phyloP scores from a whole-genome alignment of 2,329 filamentous ascomycete species.

The Paecilomyces sp. region DNA sequence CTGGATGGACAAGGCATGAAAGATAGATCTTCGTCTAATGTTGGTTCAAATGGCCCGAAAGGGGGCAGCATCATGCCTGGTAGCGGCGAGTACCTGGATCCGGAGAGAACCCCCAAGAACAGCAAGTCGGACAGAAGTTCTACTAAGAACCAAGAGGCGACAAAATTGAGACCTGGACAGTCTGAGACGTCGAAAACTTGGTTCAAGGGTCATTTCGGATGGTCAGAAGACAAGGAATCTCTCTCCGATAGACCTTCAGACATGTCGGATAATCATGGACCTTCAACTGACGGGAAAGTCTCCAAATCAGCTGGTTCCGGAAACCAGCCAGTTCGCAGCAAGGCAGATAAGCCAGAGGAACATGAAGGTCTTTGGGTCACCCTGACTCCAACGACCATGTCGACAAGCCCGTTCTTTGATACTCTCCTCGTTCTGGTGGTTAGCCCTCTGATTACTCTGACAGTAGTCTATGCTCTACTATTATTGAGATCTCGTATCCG shows the following conservation, averaged over 20 bases:
- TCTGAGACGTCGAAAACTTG: constrained; percentile 17
- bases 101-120: constrained; percentile 23
- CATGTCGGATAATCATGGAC: neutral
- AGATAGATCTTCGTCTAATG: constrained; percentile 23
- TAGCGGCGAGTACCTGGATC: constrained; percentile 60
- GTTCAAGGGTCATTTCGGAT: constrained; percentile 28
- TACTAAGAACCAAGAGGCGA: neutral
- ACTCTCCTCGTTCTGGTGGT: constrained; percentile 94
- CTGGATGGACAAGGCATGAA: constrained; percentile 18
- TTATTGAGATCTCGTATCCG: constrained; percentile 83
- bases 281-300: constrained; percentile 6
- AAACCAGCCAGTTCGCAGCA: neutral
- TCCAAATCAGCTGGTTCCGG: constrained; percentile 12
- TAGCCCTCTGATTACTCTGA: constrained; percentile 85
- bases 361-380: constrained; percentile 93
- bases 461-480: constrained; percentile 83
- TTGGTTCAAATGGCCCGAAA: constrained; percentile 37
- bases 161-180: constrained; percentile 6
- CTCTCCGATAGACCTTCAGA: constrained; percentile 3
- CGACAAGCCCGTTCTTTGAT: constrained; percentile 88
- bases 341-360: constrained; percentile 34
- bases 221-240: constrained; percentile 13
- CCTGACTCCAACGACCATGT: constrained; percentile 79
- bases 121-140: constrained; percentile 3
- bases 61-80: constrained; percentile 65